Base-by-base conservation (phyloP, 2,329 filamentous ascomycete genomes). In the Nemania abortiva region DNA sequence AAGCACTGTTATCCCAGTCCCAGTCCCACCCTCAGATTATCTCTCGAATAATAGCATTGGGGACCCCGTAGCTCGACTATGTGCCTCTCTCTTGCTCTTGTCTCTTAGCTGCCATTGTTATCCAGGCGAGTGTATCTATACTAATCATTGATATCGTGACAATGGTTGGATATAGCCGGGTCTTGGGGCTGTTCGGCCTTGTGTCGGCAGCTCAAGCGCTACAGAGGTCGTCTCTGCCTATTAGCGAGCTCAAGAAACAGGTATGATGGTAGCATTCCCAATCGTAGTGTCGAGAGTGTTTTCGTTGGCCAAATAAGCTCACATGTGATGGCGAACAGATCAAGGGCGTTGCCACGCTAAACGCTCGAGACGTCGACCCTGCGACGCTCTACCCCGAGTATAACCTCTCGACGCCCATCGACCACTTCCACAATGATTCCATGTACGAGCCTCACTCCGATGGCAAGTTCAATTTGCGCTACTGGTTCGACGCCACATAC, bases 351-450 rank as follows among this genome's bases (percentile, higher is more conserved):
- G 64, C 34, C 53, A 63, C 31, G 20, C 61, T 74, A 15, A 64
- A 61, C 47, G 56, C 72, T 24, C 68, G 71, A 56, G 64, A 74
- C 6, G 42, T 61, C 47, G 72, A 74, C 31, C 68, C 69, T 18
- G 31, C 72, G 50, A 64, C 67, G 18, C 59, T 70, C 22, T 85
- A 84, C 70, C 80, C 80, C 9, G 80, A 78, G 6, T 79, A 82
- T 75, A 82, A 79, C 59, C 74, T 85, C 42, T 77, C 77, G 18
- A 85, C 87, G 3, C 87, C 87, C 18, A 84, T 97, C 39, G 93
- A 97, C 79, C 92, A 96, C 77, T 97, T 96, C 81, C 92, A 92
- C 80, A 93, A 95, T 76, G 91, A 94, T 63, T 87, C 89, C 1
- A 83, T 85, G 57, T 97, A 97, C 77, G 92, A 91, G 78, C 93